phyloP scores from a whole-genome alignment of 1,284 basidiomycete species.

The Cryptococcus floricola region DNA sequence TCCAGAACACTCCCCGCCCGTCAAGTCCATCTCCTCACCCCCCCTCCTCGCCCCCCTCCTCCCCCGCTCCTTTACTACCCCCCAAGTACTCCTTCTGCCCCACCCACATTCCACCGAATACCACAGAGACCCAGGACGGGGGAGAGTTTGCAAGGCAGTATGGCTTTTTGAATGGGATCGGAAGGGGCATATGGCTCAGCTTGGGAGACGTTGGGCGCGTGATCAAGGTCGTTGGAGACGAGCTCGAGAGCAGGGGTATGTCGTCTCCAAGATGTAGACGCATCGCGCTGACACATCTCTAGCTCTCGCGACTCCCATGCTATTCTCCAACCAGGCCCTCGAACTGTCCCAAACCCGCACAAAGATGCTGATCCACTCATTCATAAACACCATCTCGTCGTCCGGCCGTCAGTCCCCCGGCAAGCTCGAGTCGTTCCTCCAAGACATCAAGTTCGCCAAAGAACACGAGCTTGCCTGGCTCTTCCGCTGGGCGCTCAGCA shows the following conservation, averaged over 20 bases:
- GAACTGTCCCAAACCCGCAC: conserved; percentile 70
- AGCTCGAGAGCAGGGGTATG: conserved; percentile 61
- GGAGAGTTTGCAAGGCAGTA: conserved; percentile 18
- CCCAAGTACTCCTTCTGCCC: conserved; percentile 34
- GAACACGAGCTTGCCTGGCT: conserved; percentile 82
- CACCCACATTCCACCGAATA: conserved; percentile 23
- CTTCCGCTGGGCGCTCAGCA: conserved; percentile 75
- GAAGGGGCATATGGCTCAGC: conserved; percentile 55
- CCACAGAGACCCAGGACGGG: conserved; percentile 17
- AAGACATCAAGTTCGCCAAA: conserved; percentile 74
- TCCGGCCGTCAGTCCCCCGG: conserved; percentile 1
- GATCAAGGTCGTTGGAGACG: conserved; percentile 64
- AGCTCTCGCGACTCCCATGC: conserved; percentile 79
- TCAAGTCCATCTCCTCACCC: conserved; percentile 1
- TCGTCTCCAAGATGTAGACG: neutral
- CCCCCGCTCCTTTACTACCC: conserved; percentile 22
- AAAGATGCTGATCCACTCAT: conserved; percentile 68
- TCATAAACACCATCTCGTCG: conserved; percentile 54
- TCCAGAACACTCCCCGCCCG: conserved; percentile 6
- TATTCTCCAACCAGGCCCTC: conserved; percentile 80
- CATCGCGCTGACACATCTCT: neutral
- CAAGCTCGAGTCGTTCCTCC: conserved; percentile 54
- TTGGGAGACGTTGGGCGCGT: conserved; percentile 68
- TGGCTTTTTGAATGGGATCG: conserved; percentile 37
- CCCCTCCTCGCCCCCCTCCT: conserved; percentile 6